Conservation (phyloP, 1,139 yeast species). For the Candida smagusa region DNA sequence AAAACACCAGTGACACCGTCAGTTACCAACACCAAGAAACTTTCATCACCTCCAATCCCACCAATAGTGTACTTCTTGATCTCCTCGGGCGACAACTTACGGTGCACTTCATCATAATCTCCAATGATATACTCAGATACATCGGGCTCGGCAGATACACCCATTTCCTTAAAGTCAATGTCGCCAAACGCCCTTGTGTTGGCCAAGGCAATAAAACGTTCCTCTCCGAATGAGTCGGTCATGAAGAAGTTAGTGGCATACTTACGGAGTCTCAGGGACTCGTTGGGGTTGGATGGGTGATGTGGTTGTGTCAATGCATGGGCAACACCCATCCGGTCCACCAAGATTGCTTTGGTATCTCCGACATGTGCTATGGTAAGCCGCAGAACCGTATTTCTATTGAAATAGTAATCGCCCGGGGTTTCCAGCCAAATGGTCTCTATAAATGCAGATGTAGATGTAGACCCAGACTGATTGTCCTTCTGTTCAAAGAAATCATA, state of each 20-base stretch:
- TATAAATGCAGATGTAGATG: slow-evolving; percentile 76
- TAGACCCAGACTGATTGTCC: slow-evolving; percentile 62
- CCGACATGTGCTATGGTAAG: slow-evolving; percentile 90
- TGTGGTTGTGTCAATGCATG: slow-evolving; percentile 76
- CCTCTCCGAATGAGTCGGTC: slow-evolving; percentile 94
- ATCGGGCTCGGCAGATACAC: slow-evolving; percentile 92
- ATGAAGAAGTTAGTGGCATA: slow-evolving; percentile 71
- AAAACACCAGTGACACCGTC: slow-evolving; percentile 85
- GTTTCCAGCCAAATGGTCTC: slow-evolving; percentile 44
- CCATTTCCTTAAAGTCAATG: slow-evolving; percentile 70
- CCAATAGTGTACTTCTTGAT: slow-evolving; percentile 42
- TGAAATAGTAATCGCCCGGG: slow-evolving; percentile 58
- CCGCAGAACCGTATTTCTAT: slow-evolving; percentile 63
- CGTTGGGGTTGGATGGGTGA: slow-evolving; percentile 83
- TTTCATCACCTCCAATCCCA: slow-evolving; percentile 73
- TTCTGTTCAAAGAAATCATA: slow-evolving; percentile 36
- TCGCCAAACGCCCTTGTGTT: slow-evolving; percentile 96
- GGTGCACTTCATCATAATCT: slow-evolving; percentile 33
- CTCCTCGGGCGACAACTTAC: slow-evolving; percentile 36
- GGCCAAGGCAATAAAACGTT: slow-evolving; percentile 78
- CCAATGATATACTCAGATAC: slow-evolving; percentile 66
- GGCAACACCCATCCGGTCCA: slow-evolving; percentile 74
- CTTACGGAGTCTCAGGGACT: slow-evolving; percentile 65
- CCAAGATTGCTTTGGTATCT: slow-evolving; percentile 83
- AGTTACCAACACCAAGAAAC: slow-evolving; percentile 70